These are phyloP conservation scores for Tolypocladium cylindrosporum DNA, from an alignment of 2,329 filamentous ascomycete species.

Conservation along the genomic window DNA sequence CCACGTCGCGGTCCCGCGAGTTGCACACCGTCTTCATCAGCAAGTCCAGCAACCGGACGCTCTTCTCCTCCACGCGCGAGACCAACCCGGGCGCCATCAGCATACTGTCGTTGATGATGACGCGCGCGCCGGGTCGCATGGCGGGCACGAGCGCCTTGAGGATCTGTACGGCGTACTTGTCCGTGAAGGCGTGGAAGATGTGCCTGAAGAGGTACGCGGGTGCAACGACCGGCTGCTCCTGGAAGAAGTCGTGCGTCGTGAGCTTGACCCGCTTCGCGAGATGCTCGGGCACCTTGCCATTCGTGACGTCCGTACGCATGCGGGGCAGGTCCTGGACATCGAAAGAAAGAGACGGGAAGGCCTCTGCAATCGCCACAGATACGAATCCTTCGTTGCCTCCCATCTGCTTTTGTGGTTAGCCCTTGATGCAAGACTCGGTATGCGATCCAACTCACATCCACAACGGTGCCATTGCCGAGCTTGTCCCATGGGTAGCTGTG, in stretches of 20 bases:
- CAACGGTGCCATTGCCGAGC: slow-evolving; percentile 12
- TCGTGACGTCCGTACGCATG: slow-evolving; percentile 24
- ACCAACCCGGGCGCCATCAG: slow-evolving; percentile 20
- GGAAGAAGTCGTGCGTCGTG: slow-evolving; percentile 42
- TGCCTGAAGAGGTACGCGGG: slow-evolving; percentile 44
- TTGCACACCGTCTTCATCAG: slow-evolving; percentile 37
- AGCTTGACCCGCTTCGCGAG: slow-evolving; percentile 24
- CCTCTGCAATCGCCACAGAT: slow-evolving; percentile 10
- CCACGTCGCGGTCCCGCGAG: slow-evolving; percentile 31
- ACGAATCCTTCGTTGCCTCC: slow-evolving; percentile 16
- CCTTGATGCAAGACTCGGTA: neutral
- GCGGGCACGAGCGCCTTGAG: slow-evolving; percentile 35
- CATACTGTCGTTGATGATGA: slow-evolving; percentile 28
- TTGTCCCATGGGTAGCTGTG: slow-evolving; percentile 12
- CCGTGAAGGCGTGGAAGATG: slow-evolving; percentile 47
- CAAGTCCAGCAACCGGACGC: slow-evolving; percentile 31
- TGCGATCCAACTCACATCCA: slow-evolving; percentile 13
- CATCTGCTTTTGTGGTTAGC: slow-evolving; percentile 6
- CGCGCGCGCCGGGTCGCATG: slow-evolving; percentile 35
- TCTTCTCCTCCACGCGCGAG: slow-evolving; percentile 24
- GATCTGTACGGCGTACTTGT: slow-evolving; percentile 32
- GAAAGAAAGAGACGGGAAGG: slow-evolving; percentile 22
- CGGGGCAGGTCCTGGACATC: slow-evolving; percentile 38
- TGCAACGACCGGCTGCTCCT: slow-evolving; percentile 36
- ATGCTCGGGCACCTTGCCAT: slow-evolving; percentile 18